These are phyloP conservation scores for Anethum foeniculum DNA, from an alignment of 140 eudicot genomes.

Conservation along the genomic window DNA sequence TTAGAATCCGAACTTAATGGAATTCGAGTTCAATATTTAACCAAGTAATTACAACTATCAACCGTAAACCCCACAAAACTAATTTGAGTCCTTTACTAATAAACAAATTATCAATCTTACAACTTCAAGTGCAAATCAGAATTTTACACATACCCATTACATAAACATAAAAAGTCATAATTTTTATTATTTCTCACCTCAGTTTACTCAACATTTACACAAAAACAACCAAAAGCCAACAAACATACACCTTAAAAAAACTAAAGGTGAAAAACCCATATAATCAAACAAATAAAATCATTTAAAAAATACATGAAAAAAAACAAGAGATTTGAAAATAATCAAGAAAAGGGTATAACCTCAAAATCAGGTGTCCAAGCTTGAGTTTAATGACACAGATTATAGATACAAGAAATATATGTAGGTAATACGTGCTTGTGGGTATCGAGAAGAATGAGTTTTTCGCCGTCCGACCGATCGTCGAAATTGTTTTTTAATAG, in stretches of 20 bases:
- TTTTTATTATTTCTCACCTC: neutral
- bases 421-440: neutral
- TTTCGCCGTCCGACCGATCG: slow-evolving; percentile 7
- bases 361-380: neutral
- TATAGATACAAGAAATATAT: neutral
- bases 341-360: neutral
- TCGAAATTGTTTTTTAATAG: neutral
- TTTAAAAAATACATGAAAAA: neutral
- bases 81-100: neutral
- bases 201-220: neutral
- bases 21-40: neutral
- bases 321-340: neutral
- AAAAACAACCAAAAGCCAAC: neutral
- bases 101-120: neutral
- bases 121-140: neutral
- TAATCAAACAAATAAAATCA: neutral
- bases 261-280: neutral
- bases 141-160: neutral
- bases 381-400: neutral
- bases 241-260: neutral
- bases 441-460: neutral
- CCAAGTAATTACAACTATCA: neutral
- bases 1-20: neutral
- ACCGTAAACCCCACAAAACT: neutral
- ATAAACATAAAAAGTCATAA: neutral